Evolutionary conservation across 805 yeast species (phyloP), one percentile per base, ranked within the genome.

Genomic region (Yamadazyma phyllophila): DNA sequence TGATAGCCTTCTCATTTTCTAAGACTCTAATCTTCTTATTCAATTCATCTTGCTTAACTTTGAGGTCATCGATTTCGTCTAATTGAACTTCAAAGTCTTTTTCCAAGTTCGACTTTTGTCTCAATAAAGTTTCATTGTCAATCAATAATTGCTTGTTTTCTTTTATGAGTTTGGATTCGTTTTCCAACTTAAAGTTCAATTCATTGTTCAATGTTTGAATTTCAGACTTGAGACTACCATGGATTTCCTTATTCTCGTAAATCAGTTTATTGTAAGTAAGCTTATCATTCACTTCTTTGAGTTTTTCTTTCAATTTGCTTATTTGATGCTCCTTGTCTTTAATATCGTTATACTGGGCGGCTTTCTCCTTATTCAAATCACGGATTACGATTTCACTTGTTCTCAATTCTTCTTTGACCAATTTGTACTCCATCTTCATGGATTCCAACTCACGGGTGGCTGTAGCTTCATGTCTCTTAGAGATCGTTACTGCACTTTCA

Each of bases 401-500:
- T 49, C 76, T 73, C 24, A 78, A 68, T 54, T 83, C 89, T 31
- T 71, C 76, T 53, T 77, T 70, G 3, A 68, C 65, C 29, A 85
- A 59, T 8, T 47, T 75, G 66, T 30, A 78, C 63, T 54, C 84
- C 39, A 50, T 62, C 45, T 51, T 60, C 9, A 53, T 47, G 12
- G 61, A 87, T 14, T 63, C 58, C 43, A 80, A 63, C 49, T 88
- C 88, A 39, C 69, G 67, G 39, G 63, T 66, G 4, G 83, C 71
- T 31, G 69, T 56, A 44, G 74, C 74, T 58, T 85, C 91, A 10
- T 82, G 80, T 54, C 87, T 69, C 52, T 78, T 73, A 7, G 88
- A 80, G 37, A 81, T 75, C 43, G 76, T 71, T 1, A 85, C 79
- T 4, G 88, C 85, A 40, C 82, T 73, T 58, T 91, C 96, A 2